Base-by-base conservation (phyloP, 805 yeast genomes). In the Torulaspora franciscae region DNA sequence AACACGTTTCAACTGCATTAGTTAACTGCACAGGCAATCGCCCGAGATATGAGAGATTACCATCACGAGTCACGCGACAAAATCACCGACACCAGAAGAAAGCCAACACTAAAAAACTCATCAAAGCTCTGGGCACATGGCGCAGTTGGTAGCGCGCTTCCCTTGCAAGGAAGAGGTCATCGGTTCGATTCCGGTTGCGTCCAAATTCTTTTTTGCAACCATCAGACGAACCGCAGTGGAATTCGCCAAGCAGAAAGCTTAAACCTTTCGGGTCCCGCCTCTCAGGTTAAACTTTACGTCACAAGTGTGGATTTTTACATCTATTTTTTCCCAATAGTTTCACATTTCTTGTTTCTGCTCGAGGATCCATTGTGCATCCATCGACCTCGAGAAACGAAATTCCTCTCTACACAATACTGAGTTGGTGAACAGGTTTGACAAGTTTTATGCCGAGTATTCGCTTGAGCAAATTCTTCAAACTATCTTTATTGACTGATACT, bases 91-190 rank as follows among this genome's bases (percentile, higher is more conserved):
- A 34, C 25, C 9, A 6, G 1, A 9, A 9, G 11, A 10, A 11
- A 10, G 7, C 10, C 24, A 2, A 1, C 28, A 14, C 15, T 11
- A 14, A 6, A 26, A 1, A 10, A 6, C 2, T 15, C 26, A 32
- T 14, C 29, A 32, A 32, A 5, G 8, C 19, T 32, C 15, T 55
- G 83, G 84, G 84, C 83, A 81, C 76, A 81, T 79, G 81, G 85
- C 83, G 83, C 76, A 79, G 85, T 78, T 79, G 85, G 85, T 79
- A 79, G 83, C 83, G 83, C 84, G 83, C 73, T 72, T 73, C 80
- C 84, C 80, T 79, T 77, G 84, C 84, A 79, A 75, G 85, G 76
- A 71, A 73, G 74, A 80, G 85, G 85, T 78, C 85, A 75, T 70
- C 73, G 83, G 84, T 80, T 80, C 84, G 82, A 79, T 66, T 79